Base-by-base conservation (phyloP, 495 filamentous ascomycete species). In the Patellaria atrata region DNA sequence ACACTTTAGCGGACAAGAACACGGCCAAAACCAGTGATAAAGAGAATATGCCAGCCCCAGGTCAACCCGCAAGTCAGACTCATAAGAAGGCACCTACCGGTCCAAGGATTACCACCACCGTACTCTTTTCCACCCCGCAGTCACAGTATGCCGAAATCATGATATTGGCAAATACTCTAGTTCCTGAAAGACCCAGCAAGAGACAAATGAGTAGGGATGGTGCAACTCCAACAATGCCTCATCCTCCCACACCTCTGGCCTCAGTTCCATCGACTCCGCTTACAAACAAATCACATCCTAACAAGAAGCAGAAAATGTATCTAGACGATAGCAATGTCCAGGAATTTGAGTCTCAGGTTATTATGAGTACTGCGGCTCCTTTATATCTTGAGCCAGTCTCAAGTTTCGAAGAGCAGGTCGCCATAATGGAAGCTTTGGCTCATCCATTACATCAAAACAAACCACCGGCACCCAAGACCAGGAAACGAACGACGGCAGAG, bases 401-500 rank as follows among this genome's bases (percentile, higher is more conserved):
- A 37, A 75, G 59, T 44, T 58, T 73, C 9, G 68, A 77, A 26
- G 79, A 82, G 38, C 67, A 71, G 0, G 71, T 82, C 26, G 61
- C 61, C 12, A 59, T 87, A 8, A 62, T 94, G 4, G 68, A 83
- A 29, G 61, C 66, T 22, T 58, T 91, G 48, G 63, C 69, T 30
- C 76, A 84, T 58, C 77, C 84, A 1, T 69, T 81, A 8, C 82
- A 94, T 48, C 66, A 65, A 10, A 67, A 77, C 35, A 64, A 71
- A 20, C 75, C 81, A 20, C 87, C 91, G 1, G 65, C 77, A 33
- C 85, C 83, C 11, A 94, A 93, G 63, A 71, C 73, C 16, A 69
- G 91, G 38, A 96, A 99, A 65, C 71, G 87, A 38, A 99, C 89
- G 0, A 76, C 85, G 8, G 89, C 91, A 4, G 86, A 99, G 48